phyloP scores from a whole-genome alignment of 805 yeast genomes.

The Wilhelminamyces savonicus region DNA sequence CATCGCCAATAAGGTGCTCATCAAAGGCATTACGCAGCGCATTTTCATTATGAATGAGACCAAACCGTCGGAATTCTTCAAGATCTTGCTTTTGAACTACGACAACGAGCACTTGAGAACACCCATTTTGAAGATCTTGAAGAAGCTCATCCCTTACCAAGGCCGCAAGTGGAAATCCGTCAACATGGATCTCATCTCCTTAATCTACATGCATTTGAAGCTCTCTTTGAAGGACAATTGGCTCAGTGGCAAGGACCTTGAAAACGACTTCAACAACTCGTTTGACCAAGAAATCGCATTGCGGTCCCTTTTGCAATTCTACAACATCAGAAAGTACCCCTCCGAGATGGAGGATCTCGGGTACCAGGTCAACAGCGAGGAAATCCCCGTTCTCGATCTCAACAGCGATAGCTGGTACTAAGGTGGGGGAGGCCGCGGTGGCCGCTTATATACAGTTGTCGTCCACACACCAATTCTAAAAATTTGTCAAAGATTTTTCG shows the following conservation, averaged over 20 bases:
- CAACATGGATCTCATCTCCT: conserved; percentile 90
- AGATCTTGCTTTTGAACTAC: conserved; percentile 52
- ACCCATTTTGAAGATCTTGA: conserved; percentile 69
- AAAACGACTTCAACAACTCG: conserved; percentile 68
- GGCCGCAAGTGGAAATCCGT: conserved; percentile 91
- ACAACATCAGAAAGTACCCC: conserved; percentile 57
- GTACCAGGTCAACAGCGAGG: conserved; percentile 29
- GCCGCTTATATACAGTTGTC: too few relatives aligned
- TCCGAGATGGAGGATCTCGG: conserved; percentile 51
- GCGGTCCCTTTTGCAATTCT: conserved; percentile 71
- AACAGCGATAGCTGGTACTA: too few relatives aligned
- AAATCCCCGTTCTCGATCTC: neutral
- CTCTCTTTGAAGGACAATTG: conserved; percentile 76
- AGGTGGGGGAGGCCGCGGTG: too few relatives aligned
- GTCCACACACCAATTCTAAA: too few relatives aligned
- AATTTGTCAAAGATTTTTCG: too few relatives aligned
- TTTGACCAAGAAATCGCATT: conserved; percentile 82
- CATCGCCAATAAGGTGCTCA: conserved; percentile 51
- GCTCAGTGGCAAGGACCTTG: conserved; percentile 77
- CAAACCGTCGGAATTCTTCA: conserved; percentile 57
- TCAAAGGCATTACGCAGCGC: conserved; percentile 64
- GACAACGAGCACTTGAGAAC: conserved; percentile 52
- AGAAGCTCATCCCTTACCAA: conserved; percentile 79
- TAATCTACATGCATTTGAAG: conserved; percentile 72
- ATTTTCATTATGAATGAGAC: conserved; percentile 55